phyloP scores from a whole-genome alignment of 495 filamentous ascomycete species.

The Aspergillus panamensis region DNA sequence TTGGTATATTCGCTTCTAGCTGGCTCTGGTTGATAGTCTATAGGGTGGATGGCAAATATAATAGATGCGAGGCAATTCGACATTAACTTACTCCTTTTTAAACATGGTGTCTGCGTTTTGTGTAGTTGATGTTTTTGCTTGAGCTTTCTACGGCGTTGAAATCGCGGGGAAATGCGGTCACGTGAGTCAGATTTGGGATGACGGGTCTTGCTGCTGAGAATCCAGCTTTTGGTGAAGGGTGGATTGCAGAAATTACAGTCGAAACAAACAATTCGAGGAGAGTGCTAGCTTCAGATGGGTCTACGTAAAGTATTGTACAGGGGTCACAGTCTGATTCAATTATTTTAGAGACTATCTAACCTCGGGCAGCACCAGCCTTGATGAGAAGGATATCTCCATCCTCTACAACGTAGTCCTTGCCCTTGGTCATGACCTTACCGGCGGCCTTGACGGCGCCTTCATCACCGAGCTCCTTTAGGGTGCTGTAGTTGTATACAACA shows the following conservation, averaged over 20 bases:
- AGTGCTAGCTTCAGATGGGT: background rate
- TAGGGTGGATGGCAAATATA: background rate
- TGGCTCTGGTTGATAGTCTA: background rate
- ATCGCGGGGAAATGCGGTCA: slow-evolving; percentile 32
- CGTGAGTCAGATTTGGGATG: slow-evolving; percentile 22
- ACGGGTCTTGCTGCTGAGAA: background rate
- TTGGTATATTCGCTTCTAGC: background rate
- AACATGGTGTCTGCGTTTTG: slow-evolving; percentile 59
- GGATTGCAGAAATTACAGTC: background rate
- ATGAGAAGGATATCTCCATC: slow-evolving; percentile 68
- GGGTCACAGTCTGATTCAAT: background rate
- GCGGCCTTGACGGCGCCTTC: slow-evolving; percentile 85
- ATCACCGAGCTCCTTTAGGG: slow-evolving; percentile 80
- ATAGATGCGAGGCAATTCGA: no score
- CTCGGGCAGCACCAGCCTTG: slow-evolving; percentile 94
- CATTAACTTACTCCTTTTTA: slow-evolving; percentile 73
- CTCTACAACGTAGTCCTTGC: slow-evolving; percentile 84
- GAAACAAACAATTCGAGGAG: background rate
- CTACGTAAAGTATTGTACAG: background rate
- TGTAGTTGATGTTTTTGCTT: slow-evolving; percentile 2
- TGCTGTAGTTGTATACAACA: slow-evolving; percentile 79
- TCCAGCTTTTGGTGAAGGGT: background rate
- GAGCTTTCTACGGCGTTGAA: slow-evolving; percentile 6
- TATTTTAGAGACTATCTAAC: slow-evolving; percentile 37
- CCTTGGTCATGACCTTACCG: slow-evolving; percentile 97